phyloP scores from a whole-genome alignment of 2,329 filamentous ascomycete species.

The Kalaharituber pfeilii region DNA sequence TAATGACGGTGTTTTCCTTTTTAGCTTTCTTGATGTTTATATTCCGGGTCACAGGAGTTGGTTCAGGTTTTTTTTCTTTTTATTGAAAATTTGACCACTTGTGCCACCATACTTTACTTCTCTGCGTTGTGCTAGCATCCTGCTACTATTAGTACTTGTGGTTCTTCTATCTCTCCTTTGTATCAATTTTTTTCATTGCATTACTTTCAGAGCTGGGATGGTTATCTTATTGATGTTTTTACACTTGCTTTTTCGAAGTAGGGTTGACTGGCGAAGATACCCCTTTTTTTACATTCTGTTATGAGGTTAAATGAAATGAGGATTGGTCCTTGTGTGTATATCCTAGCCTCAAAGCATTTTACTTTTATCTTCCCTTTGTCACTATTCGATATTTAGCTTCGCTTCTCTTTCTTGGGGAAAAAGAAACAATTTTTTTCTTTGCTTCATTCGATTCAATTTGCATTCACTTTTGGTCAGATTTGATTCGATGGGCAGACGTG shows the following conservation, averaged over 20 bases:
- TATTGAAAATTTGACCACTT: slow-evolving; percentile 2
- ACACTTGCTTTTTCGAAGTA: not conserved
- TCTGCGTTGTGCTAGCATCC: not conserved
- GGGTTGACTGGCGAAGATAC: not conserved
- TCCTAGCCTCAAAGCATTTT: not conserved
- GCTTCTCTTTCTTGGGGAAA: no score
- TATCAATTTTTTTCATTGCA: slow-evolving; percentile 11
- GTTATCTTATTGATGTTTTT: slow-evolving; percentile 7
- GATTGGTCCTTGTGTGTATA: not conserved
- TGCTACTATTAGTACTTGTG: not conserved
- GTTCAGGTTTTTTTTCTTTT: slow-evolving; percentile 11
- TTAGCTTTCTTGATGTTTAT: slow-evolving; percentile 15
- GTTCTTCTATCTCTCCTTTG: not conserved
- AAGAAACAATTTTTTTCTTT: no score
- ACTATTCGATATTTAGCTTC: not conserved
- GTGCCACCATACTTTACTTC: not conserved
- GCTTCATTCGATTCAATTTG: no score
- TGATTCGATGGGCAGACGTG: no score
- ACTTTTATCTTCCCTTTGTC: not conserved
- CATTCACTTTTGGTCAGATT: no score
- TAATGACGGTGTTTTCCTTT: slow-evolving; percentile 17
- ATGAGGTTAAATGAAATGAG: not conserved
- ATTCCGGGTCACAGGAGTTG: slow-evolving; percentile 17
- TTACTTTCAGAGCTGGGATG: not conserved
- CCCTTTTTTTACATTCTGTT: not conserved